phyloP scores from a whole-genome alignment of 306 rosid species.

The Comarum palustre region DNA sequence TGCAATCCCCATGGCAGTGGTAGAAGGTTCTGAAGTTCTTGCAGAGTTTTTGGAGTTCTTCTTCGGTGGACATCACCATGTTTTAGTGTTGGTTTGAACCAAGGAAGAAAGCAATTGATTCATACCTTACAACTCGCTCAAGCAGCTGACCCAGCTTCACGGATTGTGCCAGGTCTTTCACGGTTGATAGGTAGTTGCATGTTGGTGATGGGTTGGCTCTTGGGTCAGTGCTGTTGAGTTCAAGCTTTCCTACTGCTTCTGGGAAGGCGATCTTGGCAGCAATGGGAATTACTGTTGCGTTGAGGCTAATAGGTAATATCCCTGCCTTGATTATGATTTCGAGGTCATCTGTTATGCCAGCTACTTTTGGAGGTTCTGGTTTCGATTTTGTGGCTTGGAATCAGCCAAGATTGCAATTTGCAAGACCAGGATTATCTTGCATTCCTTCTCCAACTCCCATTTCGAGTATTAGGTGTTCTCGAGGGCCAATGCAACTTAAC shows the following conservation, averaged over 20 bases:
- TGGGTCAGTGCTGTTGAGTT: slow-evolving; percentile 57
- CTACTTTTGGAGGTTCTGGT: slow-evolving; percentile 70
- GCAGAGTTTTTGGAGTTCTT: slow-evolving; percentile 45
- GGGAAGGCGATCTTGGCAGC: slow-evolving; percentile 65
- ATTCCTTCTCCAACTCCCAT: slow-evolving; percentile 58
- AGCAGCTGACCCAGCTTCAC: slow-evolving; percentile 53
- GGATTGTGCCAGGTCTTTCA: slow-evolving; percentile 46
- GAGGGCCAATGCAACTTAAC: slow-evolving; percentile 71
- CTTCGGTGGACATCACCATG: slow-evolving; percentile 23
- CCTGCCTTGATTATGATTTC: slow-evolving; percentile 56
- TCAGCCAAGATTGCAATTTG: slow-evolving; percentile 50
- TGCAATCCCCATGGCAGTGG: slow-evolving; percentile 75
- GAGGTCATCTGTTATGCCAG: slow-evolving; percentile 56
- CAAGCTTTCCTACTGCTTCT: slow-evolving; percentile 50
- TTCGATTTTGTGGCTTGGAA: slow-evolving; percentile 42
- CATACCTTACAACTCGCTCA: slow-evolving; percentile 43
- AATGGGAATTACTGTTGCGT: slow-evolving; percentile 45
- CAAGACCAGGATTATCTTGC: slow-evolving; percentile 71
- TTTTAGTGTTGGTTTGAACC: slow-evolving; percentile 34
- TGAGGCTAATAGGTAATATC: slow-evolving; percentile 49
- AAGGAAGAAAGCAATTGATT: slow-evolving; percentile 47
- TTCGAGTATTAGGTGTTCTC: slow-evolving; percentile 40
- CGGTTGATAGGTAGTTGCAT: slow-evolving; percentile 60
- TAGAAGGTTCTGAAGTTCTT: slow-evolving; percentile 55
- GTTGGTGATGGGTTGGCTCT: slow-evolving; percentile 58